phyloP scores from a whole-genome alignment of 257 asterid species.

The Avicennia marina region DNA sequence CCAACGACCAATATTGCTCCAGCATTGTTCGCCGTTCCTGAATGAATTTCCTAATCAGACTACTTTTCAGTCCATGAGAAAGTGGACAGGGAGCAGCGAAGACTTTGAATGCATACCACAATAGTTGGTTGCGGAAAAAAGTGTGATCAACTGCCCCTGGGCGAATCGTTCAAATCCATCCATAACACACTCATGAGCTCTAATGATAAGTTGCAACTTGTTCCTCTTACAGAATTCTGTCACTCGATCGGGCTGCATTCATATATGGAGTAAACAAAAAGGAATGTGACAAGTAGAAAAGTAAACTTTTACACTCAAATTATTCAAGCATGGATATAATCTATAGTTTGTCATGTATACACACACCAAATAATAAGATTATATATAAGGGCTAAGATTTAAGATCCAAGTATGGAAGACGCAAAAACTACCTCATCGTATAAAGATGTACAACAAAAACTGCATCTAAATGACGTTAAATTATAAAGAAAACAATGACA shows the following conservation, averaged over 20 bases:
- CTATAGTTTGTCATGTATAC: too few species aligned
- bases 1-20: slow-evolving; percentile 98
- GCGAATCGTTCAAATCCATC: slow-evolving; percentile 99
- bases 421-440: too few species aligned
- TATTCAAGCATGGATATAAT: not conserved
- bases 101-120: slow-evolving; percentile 62
- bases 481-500: too few species aligned
- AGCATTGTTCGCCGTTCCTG: slow-evolving; percentile 98
- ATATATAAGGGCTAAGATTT: too few species aligned
- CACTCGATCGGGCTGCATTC: slow-evolving; percentile 95
- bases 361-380: too few species aligned
- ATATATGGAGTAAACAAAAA: too few species aligned
- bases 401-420: too few species aligned
- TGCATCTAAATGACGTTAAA: too few species aligned
- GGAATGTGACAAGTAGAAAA: too few species aligned
- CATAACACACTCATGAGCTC: slow-evolving; percentile 99
- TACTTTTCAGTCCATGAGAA: slow-evolving; percentile 1
- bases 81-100: slow-evolving; percentile 1
- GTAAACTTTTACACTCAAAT: not conserved
- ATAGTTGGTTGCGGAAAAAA: slow-evolving; percentile 97
- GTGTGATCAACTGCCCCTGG: slow-evolving; percentile 96
- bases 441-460: too few species aligned
- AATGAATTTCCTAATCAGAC: slow-evolving; percentile 25
- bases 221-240: slow-evolving; percentile 93
- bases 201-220: slow-evolving; percentile 80